Evolutionary conservation across 2,329 filamentous ascomycete species (phyloP).

Genomic region (Curvularia eragrostidis): DNA sequence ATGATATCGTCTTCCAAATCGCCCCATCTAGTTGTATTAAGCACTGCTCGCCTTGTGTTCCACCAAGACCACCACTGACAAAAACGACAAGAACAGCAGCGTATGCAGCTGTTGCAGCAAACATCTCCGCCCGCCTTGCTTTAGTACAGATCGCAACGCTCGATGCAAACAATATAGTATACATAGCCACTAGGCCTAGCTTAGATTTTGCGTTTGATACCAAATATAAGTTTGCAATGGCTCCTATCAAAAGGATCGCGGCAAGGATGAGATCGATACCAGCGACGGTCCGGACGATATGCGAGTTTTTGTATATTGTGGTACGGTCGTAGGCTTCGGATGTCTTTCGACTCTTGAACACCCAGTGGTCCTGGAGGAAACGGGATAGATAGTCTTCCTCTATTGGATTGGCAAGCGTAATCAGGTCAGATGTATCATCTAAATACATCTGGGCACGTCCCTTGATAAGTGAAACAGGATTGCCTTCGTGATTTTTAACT

Average conservation of each 20-base stretch:
- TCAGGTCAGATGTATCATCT: not conserved
- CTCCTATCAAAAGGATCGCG: constrained; percentile 30
- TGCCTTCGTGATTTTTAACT: not conserved
- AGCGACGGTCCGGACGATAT: not conserved
- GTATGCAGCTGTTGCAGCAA: constrained; percentile 34
- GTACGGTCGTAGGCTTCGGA: not conserved
- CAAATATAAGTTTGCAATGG: constrained; percentile 30
- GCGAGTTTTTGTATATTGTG: not conserved
- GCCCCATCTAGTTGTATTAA: constrained; percentile 15
- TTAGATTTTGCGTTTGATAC: constrained; percentile 20
- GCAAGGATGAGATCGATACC: constrained; percentile 11
- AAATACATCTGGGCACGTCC: not conserved
- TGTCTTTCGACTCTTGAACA: not conserved
- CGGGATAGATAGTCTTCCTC: not conserved
- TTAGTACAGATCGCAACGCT: constrained; percentile 30
- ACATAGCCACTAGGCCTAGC: constrained; percentile 28
- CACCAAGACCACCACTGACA: constrained; percentile 28
- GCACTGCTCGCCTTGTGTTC: constrained; percentile 4
- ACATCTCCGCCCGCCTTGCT: constrained; percentile 31
- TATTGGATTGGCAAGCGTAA: not conserved
- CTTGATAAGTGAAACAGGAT: not conserved
- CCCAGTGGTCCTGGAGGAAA: not conserved
- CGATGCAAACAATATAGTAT: constrained; percentile 30
- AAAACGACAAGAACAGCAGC: constrained; percentile 34
- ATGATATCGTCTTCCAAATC: constrained; percentile 14